Conservation (phyloP, 352 stramenopile species). For the Phytophthora citricola region DNA sequence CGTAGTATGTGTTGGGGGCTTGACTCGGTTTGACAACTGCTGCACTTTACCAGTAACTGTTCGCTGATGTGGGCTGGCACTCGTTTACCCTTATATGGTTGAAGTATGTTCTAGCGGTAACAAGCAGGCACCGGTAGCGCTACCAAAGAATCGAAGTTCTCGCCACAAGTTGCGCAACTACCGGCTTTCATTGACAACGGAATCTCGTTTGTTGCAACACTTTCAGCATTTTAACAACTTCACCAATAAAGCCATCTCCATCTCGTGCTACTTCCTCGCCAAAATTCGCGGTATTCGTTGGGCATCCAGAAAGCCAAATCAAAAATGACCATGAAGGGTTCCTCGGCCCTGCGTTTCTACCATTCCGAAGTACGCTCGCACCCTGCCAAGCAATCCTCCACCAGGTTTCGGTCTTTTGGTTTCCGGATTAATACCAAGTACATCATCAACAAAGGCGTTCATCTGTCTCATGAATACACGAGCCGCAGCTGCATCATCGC, state of each 20-base stretch:
- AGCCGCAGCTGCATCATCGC: not conserved
- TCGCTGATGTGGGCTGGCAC: too few species aligned
- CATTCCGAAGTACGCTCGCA: conserved; percentile 14
- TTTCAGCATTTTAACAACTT: not conserved
- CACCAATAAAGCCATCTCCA: not conserved
- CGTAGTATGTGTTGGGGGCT: too few species aligned
- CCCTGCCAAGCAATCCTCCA: not conserved
- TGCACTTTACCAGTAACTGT: too few species aligned
- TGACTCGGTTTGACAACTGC: too few species aligned
- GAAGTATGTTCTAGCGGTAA: too few species aligned
- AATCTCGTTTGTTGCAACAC: too few species aligned
- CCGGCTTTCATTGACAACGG: too few species aligned
- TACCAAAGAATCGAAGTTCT: too few species aligned
- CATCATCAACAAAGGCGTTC: conserved; percentile 8
- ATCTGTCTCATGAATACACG: conserved; percentile 4
- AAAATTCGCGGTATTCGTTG: not conserved
- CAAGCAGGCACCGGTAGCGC: too few species aligned
- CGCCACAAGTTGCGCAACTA: too few species aligned
- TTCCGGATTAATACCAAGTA: not conserved
- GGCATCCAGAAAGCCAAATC: not conserved
- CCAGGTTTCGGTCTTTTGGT: not conserved
- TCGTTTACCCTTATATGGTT: too few species aligned
- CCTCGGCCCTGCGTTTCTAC: conserved; percentile 12
- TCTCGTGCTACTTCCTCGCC: not conserved
- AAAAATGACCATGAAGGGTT: conserved; percentile 8